phyloP scores from a whole-genome alignment of 139 green algal genomes.

The Pycnococcus provasolii region DNA sequence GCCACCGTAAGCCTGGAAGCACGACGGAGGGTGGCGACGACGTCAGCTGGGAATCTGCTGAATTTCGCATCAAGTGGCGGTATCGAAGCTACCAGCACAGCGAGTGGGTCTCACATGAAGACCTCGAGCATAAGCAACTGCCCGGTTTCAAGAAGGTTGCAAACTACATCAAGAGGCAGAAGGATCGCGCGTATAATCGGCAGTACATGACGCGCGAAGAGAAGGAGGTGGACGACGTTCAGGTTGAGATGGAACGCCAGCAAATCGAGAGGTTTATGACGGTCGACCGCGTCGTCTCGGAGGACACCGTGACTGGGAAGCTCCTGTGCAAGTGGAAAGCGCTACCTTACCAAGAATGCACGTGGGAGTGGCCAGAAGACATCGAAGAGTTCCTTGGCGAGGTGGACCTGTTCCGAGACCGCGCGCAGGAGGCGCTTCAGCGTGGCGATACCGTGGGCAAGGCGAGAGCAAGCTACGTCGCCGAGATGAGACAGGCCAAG shows the following conservation, averaged over 20 bases:
- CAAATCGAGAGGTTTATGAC: slow-evolving; percentile 46
- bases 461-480: slow-evolving; percentile 4
- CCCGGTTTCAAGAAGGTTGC: slow-evolving; percentile 75
- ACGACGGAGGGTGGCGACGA: no score
- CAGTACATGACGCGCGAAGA: slow-evolving; percentile 60
- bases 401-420: slow-evolving; percentile 42
- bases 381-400: slow-evolving; percentile 35
- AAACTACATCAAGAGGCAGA: slow-evolving; percentile 78
- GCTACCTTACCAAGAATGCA: slow-evolving; percentile 79
- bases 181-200: slow-evolving; percentile 39
- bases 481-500: not conserved
- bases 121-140: slow-evolving; percentile 44
- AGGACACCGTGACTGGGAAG: slow-evolving; percentile 20
- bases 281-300: slow-evolving; percentile 28
- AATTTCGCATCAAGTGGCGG: slow-evolving; percentile 86
- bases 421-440: not conserved
- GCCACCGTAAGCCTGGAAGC: no score
- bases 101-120: slow-evolving; percentile 56
- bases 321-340: slow-evolving; percentile 67
- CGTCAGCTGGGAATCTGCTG: not conserved
- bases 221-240: slow-evolving; percentile 30
- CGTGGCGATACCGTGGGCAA: slow-evolving; percentile 12
- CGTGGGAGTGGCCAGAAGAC: slow-evolving; percentile 59
- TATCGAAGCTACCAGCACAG: slow-evolving; percentile 71
- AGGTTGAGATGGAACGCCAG: slow-evolving; percentile 7